Percentiles rank a stretch among this genome's conserved stretches.
phyloP scores from a whole-genome alignment of 1,284 basidiomycete species.

The Puccinia novopanici region DNA sequence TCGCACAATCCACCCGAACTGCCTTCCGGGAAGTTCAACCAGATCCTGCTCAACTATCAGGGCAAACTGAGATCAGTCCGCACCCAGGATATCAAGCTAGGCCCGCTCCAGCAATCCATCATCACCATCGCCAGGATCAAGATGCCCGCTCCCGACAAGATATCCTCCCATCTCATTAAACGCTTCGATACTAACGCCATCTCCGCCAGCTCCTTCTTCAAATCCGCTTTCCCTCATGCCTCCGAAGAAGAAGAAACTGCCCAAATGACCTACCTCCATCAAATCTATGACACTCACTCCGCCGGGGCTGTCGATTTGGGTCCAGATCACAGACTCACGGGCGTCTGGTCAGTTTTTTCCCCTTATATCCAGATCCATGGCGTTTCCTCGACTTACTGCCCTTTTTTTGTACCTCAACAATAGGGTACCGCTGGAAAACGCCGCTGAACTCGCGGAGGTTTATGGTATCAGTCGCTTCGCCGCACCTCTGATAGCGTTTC shows the following conservation, averaged over 20 bases:
- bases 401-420: not conserved
- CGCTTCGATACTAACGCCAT: slow-evolving; percentile 94
- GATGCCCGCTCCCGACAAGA: slow-evolving; percentile 70
- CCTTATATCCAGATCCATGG: not conserved
- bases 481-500: slow-evolving; percentile 16
- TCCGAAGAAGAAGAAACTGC: slow-evolving; percentile 74
- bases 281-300: slow-evolving; percentile 29
- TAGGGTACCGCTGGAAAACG: slow-evolving; percentile 39
- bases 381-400: not conserved
- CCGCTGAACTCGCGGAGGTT: slow-evolving; percentile 13
- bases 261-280: slow-evolving; percentile 68
- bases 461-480: slow-evolving; percentile 37
- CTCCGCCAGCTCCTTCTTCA: slow-evolving; percentile 95
- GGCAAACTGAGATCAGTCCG: slow-evolving; percentile 25
- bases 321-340: slow-evolving; percentile 22
- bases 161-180: slow-evolving; percentile 68
- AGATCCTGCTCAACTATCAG: slow-evolving; percentile 17
- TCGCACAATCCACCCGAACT: slow-evolving; percentile 6
- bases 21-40: slow-evolving; percentile 12
- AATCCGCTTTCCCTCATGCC: slow-evolving; percentile 87
- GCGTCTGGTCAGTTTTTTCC: slow-evolving; percentile 25
- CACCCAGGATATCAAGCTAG: slow-evolving; percentile 35
- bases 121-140: slow-evolving; percentile 90
- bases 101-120: not conserved
- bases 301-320: slow-evolving; percentile 30